These are phyloP conservation scores for Fusarium miscanthi DNA, from an alignment of 2,329 filamentous ascomycete species.

Conservation along the genomic window DNA sequence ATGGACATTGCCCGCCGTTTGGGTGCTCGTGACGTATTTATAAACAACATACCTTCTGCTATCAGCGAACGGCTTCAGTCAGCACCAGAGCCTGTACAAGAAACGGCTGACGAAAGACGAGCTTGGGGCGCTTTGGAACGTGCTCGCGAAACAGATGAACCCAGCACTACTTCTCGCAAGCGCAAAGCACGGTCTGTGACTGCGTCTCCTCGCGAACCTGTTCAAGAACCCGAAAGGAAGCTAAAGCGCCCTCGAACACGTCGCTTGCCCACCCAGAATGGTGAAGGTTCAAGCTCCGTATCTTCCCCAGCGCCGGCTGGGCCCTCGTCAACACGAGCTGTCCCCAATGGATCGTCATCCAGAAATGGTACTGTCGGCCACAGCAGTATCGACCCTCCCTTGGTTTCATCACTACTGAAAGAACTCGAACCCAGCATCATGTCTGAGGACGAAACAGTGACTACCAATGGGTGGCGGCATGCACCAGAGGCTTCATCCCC, in stretches of 20 bases:
- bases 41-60: slow-evolving; percentile 65
- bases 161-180: slow-evolving; percentile 70
- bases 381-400: slow-evolving; percentile 72
- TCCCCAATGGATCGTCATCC: slow-evolving; percentile 36
- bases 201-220: slow-evolving; percentile 74
- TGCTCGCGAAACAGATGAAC: slow-evolving; percentile 75
- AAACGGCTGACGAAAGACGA: slow-evolving; percentile 81
- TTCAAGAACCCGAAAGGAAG: slow-evolving; percentile 80
- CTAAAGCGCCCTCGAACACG: slow-evolving; percentile 88
- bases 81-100: slow-evolving; percentile 66
- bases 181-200: slow-evolving; percentile 78
- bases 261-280: slow-evolving; percentile 63
- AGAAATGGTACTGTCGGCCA: slow-evolving; percentile 39
- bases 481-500: slow-evolving; percentile 65
- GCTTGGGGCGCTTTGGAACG: slow-evolving; percentile 94
- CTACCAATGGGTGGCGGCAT: slow-evolving; percentile 46
- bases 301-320: slow-evolving; percentile 49
- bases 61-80: slow-evolving; percentile 72
- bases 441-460: slow-evolving; percentile 65
- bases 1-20: slow-evolving; percentile 84
- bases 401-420: slow-evolving; percentile 86
- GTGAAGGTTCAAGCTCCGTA: slow-evolving; percentile 59
- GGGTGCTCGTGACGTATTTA: slow-evolving; percentile 79
- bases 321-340: slow-evolving; percentile 41
- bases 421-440: slow-evolving; percentile 80